Conservation (phyloP, 2,329 filamentous ascomycete genomes). For the Fragosphaeria purpurea region DNA sequence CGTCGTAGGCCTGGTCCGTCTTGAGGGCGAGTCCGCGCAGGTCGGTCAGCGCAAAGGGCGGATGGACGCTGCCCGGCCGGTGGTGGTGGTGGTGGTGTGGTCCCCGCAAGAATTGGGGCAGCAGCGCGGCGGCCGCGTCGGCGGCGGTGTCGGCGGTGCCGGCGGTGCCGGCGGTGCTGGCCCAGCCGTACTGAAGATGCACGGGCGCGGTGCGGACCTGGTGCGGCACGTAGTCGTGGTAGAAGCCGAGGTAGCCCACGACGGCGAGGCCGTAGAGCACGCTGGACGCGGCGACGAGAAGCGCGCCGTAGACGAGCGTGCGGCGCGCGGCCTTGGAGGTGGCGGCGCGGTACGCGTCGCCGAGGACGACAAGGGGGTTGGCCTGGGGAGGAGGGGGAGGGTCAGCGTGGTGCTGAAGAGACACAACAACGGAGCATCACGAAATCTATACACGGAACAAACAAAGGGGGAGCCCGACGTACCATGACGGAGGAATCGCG, state of each 20-base stretch:
- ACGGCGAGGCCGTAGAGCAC: conserved; percentile 38
- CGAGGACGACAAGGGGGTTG: neutral
- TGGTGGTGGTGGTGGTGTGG: conserved; percentile 27
- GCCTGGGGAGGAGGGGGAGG: too few relatives aligned
- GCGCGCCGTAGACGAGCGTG: conserved; percentile 35
- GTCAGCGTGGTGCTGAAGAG: too few relatives aligned
- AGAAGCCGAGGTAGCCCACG: conserved; percentile 42
- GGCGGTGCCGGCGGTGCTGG: conserved; percentile 4
- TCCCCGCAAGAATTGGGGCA: conserved; percentile 24
- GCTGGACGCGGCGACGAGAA: conserved; percentile 33
- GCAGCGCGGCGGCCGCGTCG: conserved; percentile 27
- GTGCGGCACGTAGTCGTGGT: conserved; percentile 46
- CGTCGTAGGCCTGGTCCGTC: conserved; percentile 72
- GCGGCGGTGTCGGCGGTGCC: conserved; percentile 17
- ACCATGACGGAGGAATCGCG: too few relatives aligned
- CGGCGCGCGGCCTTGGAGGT: conserved; percentile 44
- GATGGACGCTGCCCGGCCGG: conserved; percentile 12
- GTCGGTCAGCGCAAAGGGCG: conserved; percentile 39
- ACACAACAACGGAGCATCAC: too few relatives aligned
- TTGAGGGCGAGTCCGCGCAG: conserved; percentile 46
- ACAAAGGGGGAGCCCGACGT: too few relatives aligned
- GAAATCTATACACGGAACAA: too few relatives aligned
- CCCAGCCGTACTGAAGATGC: conserved; percentile 50
- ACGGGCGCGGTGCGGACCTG: conserved; percentile 42
- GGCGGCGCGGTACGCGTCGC: conserved; percentile 23